A percentile compares a stretch with the other conserved stretches of the same genome.
phyloP scores from a whole-genome alignment of 163 green algal species.

The Scenedesmus sp. region DNA sequence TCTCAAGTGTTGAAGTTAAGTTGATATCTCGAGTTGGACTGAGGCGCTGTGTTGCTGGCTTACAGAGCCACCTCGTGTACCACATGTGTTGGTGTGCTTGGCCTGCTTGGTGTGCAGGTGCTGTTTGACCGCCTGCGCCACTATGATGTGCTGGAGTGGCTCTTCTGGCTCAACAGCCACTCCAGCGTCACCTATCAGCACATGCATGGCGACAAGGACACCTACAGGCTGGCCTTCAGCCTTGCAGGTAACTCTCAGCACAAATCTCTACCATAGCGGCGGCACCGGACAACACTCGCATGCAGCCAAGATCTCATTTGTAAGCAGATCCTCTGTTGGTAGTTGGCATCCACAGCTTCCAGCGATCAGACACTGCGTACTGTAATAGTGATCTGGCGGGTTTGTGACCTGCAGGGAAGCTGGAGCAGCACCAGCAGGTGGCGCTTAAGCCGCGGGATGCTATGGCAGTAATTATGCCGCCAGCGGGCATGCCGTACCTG shows the following conservation, averaged over 20 bases:
- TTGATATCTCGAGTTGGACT: too few relatives aligned
- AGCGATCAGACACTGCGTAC: too few relatives aligned
- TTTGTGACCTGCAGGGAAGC: not conserved
- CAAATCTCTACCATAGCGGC: too few relatives aligned
- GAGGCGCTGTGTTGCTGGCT: too few relatives aligned
- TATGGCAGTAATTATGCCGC: slow-evolving; percentile 5
- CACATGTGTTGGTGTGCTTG: too few relatives aligned
- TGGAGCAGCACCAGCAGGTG: slow-evolving; percentile 20
- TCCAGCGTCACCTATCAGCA: slow-evolving; percentile 7
- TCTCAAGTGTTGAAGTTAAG: too few relatives aligned
- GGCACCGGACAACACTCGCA: too few relatives aligned
- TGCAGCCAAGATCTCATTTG: too few relatives aligned
- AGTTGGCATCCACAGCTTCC: too few relatives aligned
- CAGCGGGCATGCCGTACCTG: not conserved
- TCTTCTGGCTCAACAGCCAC: slow-evolving; percentile 51
- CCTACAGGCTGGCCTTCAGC: slow-evolving; percentile 54
- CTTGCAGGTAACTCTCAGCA: slow-evolving; percentile 47
- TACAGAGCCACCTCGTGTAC: too few relatives aligned
- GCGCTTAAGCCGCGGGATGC: slow-evolving; percentile 13
- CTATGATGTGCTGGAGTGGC: slow-evolving; percentile 55
- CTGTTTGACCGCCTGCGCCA: slow-evolving; percentile 39
- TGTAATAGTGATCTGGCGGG: too few relatives aligned
- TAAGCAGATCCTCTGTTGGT: too few relatives aligned
- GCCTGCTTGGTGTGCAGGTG: slow-evolving; percentile 1
- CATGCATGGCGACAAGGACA: slow-evolving; percentile 63